phyloP scores from a whole-genome alignment of 495 filamentous ascomycete species.

The Neurospora sp. region DNA sequence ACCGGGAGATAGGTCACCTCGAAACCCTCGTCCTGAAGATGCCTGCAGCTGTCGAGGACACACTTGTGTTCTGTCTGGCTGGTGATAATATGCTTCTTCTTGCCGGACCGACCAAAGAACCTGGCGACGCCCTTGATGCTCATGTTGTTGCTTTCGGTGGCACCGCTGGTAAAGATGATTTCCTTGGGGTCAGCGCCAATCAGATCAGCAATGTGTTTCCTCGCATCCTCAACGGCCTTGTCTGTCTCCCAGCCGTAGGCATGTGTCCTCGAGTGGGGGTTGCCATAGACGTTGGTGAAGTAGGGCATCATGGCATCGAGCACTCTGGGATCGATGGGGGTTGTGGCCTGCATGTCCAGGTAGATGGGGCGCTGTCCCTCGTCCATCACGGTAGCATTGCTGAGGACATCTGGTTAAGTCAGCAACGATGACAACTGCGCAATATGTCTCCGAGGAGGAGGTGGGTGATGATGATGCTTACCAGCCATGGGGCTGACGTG shows the following conservation, averaged over 20 bases:
- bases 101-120: conserved; percentile 84
- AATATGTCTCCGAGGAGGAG: neutral
- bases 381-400: conserved; percentile 88
- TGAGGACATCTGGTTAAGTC: conserved; percentile 52
- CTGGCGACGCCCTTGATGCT: conserved; percentile 94
- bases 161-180: conserved; percentile 96
- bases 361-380: conserved; percentile 92
- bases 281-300: conserved; percentile 88
- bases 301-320: conserved; percentile 95
- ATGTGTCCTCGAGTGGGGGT: conserved; percentile 94
- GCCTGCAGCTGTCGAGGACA: conserved; percentile 90
- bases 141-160: conserved; percentile 99
- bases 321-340: conserved; percentile 88
- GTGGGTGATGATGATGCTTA: conserved; percentile 10
- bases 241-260: conserved; percentile 99
- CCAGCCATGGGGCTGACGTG: conserved; percentile 72
- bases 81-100: conserved; percentile 98
- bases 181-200: conserved; percentile 95
- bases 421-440: neutral
- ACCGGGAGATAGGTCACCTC: conserved; percentile 95
- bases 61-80: conserved; percentile 98
- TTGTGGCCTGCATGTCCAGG: conserved; percentile 97
- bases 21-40: conserved; percentile 94
- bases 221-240: conserved; percentile 78
- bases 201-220: conserved; percentile 70